Percentiles rank a stretch among this genome's conserved stretches.
Conservation (phyloP, 306 rosid genomes). For the Albizia julibrissin region DNA sequence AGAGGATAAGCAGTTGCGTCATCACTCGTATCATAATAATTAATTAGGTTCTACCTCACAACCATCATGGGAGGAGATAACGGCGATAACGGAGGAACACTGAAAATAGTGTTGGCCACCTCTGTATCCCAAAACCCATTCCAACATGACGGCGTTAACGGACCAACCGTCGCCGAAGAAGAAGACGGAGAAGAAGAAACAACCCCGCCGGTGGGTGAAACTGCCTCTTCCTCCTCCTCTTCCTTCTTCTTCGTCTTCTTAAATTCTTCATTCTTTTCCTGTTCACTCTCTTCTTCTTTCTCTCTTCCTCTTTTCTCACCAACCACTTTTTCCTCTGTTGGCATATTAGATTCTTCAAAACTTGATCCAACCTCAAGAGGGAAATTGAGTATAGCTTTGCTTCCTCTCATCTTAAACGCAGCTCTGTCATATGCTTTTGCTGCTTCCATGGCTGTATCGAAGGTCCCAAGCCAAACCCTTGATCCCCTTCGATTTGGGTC, state of each 20-base stretch:
- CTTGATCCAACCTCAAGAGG: slow-evolving; percentile 39
- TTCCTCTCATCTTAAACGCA: slow-evolving; percentile 56
- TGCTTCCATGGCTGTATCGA: slow-evolving; percentile 56
- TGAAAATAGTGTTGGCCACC: slow-evolving; percentile 46
- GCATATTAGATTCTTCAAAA: not conserved
- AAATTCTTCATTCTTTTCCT: not conserved
- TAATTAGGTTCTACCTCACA: slow-evolving; percentile 5
- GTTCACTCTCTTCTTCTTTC: slow-evolving; percentile 9
- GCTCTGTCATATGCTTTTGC: slow-evolving; percentile 56
- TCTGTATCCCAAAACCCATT: slow-evolving; percentile 58
- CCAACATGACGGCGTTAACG: slow-evolving; percentile 55
- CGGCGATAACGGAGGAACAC: slow-evolving; percentile 56
- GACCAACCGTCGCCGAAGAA: slow-evolving; percentile 12
- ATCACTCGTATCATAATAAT: not conserved
- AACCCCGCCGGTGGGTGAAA: slow-evolving; percentile 26
- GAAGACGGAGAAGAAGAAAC: not conserved
- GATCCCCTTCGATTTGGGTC: slow-evolving; percentile 48
- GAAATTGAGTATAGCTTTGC: slow-evolving; percentile 50
- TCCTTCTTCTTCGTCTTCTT: slow-evolving; percentile 21
- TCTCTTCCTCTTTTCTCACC: slow-evolving; percentile 47
- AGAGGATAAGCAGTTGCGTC: slow-evolving; percentile 21
- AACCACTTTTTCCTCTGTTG: not conserved
- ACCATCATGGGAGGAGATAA: slow-evolving; percentile 48
- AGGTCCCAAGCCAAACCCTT: slow-evolving; percentile 57
- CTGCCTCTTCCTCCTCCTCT: slow-evolving; percentile 2